These are phyloP conservation scores for Aristolochia fimbriata DNA, from an alignment of 164 flowering plant species.

Conservation along the genomic window DNA sequence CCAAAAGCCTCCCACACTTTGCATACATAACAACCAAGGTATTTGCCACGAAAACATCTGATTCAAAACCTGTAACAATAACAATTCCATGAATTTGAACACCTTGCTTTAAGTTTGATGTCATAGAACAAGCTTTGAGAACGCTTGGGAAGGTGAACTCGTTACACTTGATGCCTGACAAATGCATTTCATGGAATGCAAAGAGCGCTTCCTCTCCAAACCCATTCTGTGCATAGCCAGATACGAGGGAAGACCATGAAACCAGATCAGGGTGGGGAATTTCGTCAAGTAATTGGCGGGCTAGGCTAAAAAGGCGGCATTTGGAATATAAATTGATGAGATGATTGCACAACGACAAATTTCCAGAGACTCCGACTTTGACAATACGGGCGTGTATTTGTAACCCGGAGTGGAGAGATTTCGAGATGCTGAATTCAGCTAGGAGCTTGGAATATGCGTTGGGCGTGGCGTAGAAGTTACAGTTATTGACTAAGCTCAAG, in stretches of 20 bases:
- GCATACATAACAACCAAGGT: slow-evolving; percentile 74
- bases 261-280: slow-evolving; percentile 53
- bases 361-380: slow-evolving; percentile 26
- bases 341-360: slow-evolving; percentile 28
- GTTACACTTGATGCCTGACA: slow-evolving; percentile 41
- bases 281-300: slow-evolving; percentile 53
- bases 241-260: slow-evolving; percentile 65
- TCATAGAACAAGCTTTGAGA: slow-evolving; percentile 56
- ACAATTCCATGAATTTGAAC: slow-evolving; percentile 56
- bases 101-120: slow-evolving; percentile 37
- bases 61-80: slow-evolving; percentile 45
- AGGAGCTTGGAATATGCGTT: slow-evolving; percentile 34
- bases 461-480: slow-evolving; percentile 11
- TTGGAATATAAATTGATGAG: slow-evolving; percentile 52
- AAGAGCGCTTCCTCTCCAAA: slow-evolving; percentile 34
- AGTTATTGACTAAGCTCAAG: not conserved
- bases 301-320: slow-evolving; percentile 30
- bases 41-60: slow-evolving; percentile 59
- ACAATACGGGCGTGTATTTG: slow-evolving; percentile 52
- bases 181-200: slow-evolving; percentile 40
- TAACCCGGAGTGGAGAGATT: slow-evolving; percentile 32
- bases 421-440: slow-evolving; percentile 32
- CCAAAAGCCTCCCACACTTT: slow-evolving; percentile 45
- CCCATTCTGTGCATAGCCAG: slow-evolving; percentile 68
- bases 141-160: slow-evolving; percentile 60